These are phyloP conservation scores for Huntiella abstrusa DNA, from an alignment of 2,329 filamentous ascomycete species.

Conservation along the genomic window DNA sequence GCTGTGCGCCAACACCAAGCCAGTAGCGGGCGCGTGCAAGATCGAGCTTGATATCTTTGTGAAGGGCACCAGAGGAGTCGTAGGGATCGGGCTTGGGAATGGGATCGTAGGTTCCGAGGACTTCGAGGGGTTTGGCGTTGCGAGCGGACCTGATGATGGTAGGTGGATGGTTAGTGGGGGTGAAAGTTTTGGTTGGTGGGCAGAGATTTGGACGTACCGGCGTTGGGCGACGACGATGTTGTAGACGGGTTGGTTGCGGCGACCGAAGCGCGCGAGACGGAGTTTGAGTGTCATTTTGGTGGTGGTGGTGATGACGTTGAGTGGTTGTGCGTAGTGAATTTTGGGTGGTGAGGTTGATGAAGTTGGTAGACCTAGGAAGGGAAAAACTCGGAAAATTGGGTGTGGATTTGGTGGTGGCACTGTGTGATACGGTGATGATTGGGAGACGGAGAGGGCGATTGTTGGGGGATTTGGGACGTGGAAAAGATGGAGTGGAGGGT, in stretches of 20 bases:
- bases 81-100: constrained; percentile 42
- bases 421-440: neutral
- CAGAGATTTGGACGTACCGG: constrained; percentile 36
- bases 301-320: neutral
- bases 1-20: constrained; percentile 92
- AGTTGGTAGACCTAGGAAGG: neutral
- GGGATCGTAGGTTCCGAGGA: constrained; percentile 63
- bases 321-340: neutral
- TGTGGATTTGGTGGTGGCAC: neutral
- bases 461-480: neutral
- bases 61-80: constrained; percentile 40
- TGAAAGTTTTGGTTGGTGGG: neutral
- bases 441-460: neutral
- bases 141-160: constrained; percentile 64
- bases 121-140: constrained; percentile 78
- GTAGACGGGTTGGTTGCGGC: constrained; percentile 76
- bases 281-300: constrained; percentile 76
- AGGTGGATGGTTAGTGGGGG: neutral
- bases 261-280: constrained; percentile 82
- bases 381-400: constrained; percentile 1
- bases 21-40: constrained; percentile 71
- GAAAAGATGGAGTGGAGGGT: neutral
- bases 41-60: constrained; percentile 87
- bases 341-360: neutral
- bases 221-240: constrained; percentile 94